Conservation (phyloP, 1,284 basidiomycete species). For the Vanrija humicola region DNA sequence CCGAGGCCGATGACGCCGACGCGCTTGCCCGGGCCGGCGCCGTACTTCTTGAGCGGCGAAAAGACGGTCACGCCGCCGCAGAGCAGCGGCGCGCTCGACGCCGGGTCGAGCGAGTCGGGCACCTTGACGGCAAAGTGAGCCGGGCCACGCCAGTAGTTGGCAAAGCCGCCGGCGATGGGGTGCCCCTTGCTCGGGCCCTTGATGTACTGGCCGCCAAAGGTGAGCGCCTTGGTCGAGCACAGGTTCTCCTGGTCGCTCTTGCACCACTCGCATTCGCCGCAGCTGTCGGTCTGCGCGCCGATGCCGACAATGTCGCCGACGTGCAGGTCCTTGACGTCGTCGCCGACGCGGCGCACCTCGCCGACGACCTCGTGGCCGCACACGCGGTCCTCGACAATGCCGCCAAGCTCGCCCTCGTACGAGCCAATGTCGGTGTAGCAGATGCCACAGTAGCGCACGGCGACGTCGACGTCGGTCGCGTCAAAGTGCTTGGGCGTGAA, state of each 20-base stretch:
- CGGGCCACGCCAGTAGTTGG: constrained; percentile 45
- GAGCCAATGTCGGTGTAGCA: constrained; percentile 16
- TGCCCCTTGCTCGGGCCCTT: constrained; percentile 15
- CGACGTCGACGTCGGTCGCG: constrained; percentile 47
- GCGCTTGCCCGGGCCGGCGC: constrained; percentile 52
- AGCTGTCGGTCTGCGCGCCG: constrained; percentile 52
- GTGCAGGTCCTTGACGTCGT: constrained; percentile 24
- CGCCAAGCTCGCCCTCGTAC: constrained; percentile 16
- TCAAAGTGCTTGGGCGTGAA: constrained; percentile 45
- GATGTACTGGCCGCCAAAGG: constrained; percentile 3
- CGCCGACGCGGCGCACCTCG: constrained; percentile 24
- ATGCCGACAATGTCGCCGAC: constrained; percentile 53
- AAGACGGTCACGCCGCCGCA: constrained; percentile 51
- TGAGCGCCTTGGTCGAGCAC: neutral
- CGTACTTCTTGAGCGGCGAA: constrained; percentile 51
- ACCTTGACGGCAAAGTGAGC: constrained; percentile 62
- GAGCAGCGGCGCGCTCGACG: constrained; percentile 53
- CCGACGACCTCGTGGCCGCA: constrained; percentile 36
- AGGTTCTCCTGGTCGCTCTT: constrained; percentile 27
- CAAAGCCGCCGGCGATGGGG: constrained; percentile 45
- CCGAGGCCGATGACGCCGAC: constrained; percentile 54
- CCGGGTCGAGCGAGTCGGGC: constrained; percentile 57
- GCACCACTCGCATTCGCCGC: constrained; percentile 50
- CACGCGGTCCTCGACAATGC: neutral
- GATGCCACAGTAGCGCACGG: constrained; percentile 16